These are phyloP conservation scores for Moelleriella libera DNA, from an alignment of 2,329 filamentous ascomycete genomes.

Conservation along the genomic window DNA sequence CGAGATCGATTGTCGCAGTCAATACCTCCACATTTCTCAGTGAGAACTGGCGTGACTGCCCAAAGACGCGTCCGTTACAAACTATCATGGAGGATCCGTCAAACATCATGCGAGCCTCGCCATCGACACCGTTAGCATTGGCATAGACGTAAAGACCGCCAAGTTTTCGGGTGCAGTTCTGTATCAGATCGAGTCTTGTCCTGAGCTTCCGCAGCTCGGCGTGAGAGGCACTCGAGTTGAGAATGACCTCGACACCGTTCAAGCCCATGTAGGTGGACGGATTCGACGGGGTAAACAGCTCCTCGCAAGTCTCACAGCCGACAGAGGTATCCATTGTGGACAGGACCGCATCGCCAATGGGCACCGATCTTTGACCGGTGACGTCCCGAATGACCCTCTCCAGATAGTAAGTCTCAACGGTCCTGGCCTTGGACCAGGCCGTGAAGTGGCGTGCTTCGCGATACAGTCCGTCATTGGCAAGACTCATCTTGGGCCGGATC, in stretches of 20 bases:
- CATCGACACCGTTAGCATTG: conserved; percentile 27
- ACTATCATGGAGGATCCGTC: conserved; percentile 47
- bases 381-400: conserved; percentile 14
- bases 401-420: conserved; percentile 20
- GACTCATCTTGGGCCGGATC: conserved; percentile 27
- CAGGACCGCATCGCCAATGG: conserved; percentile 23
- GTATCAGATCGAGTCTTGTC: conserved; percentile 48
- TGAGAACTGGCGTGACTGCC: conserved; percentile 49
- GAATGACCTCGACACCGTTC: conserved; percentile 56
- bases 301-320: background rate
- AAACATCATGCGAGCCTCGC: conserved; percentile 1
- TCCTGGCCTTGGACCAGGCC: conserved; percentile 18
- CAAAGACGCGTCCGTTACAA: conserved; percentile 47
- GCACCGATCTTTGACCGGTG: conserved; percentile 19
- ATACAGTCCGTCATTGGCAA: conserved; percentile 21
- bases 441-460: conserved; percentile 23
- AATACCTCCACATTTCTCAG: conserved; percentile 47
- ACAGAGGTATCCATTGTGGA: conserved; percentile 17
- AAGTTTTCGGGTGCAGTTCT: conserved; percentile 47
- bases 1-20: conserved; percentile 52
- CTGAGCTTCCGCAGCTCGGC: conserved; percentile 47
- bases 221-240: conserved; percentile 56
- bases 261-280: conserved; percentile 1
- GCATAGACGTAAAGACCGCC: conserved; percentile 41
- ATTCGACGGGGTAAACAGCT: no score